phyloP scores from a whole-genome alignment of 768 basidiomycete species.

The Auricularia auricula-judae region DNA sequence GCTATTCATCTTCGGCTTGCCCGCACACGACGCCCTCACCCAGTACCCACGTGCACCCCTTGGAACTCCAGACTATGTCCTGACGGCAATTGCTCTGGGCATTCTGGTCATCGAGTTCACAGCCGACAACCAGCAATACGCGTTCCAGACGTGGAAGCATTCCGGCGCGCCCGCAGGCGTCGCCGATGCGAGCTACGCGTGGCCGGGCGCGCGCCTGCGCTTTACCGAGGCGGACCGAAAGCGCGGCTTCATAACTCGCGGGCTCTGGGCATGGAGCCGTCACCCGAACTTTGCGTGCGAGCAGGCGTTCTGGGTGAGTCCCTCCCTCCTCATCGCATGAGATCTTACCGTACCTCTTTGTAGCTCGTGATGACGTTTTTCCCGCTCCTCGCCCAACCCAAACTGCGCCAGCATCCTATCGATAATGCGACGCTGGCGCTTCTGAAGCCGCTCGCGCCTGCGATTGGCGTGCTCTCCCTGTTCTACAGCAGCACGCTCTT shows the following conservation, averaged over 20 bases:
- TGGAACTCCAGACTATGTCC: constrained; percentile 45
- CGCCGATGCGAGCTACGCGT: constrained; percentile 39
- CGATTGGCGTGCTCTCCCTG: constrained; percentile 50
- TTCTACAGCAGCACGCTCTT: constrained; percentile 70
- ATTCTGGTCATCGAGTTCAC: constrained; percentile 63
- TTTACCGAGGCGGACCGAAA: constrained; percentile 59
- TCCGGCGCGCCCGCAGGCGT: constrained; percentile 16
- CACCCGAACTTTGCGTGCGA: constrained; percentile 94
- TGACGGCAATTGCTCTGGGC: constrained; percentile 47
- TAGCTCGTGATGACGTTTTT: constrained; percentile 59
- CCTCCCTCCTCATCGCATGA: neutral
- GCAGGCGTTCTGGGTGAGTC: constrained; percentile 71
- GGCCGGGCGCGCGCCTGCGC: constrained; percentile 52
- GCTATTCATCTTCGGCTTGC: constrained; percentile 59
- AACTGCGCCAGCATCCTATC: constrained; percentile 12
- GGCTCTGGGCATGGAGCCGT: constrained; percentile 77
- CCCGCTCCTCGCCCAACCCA: constrained; percentile 39
- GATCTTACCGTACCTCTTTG: neutral
- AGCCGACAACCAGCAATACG: constrained; percentile 84
- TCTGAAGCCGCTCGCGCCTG: constrained; percentile 37
- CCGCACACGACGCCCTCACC: constrained; percentile 43
- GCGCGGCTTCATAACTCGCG: constrained; percentile 76
- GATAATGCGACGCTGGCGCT: constrained; percentile 10
- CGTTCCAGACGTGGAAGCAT: constrained; percentile 54
- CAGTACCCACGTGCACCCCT: constrained; percentile 44